Conservation (phyloP, 495 filamentous ascomycete genomes). For the Aspergillus homomorphus region DNA sequence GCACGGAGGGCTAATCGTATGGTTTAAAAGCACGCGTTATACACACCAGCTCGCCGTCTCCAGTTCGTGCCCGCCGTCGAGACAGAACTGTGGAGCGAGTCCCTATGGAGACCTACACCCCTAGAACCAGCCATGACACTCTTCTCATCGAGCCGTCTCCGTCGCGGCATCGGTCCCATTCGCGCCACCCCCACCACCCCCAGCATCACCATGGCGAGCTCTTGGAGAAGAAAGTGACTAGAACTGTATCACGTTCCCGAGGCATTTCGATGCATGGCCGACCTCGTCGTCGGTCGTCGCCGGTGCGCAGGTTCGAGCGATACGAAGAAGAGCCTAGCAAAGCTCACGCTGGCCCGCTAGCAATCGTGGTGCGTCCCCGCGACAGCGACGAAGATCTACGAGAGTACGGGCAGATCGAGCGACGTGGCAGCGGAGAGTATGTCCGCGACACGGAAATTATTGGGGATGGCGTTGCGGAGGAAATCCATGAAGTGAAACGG, state of each 20-base stretch:
- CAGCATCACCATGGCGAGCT: slow-evolving; percentile 18
- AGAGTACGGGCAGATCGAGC: slow-evolving; percentile 53
- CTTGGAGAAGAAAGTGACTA: slow-evolving; percentile 24
- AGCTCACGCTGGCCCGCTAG: slow-evolving; percentile 51
- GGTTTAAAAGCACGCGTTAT: slow-evolving; percentile 27
- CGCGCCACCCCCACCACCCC: slow-evolving; percentile 14
- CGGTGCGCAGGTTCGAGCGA: slow-evolving; percentile 28
- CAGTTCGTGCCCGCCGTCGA: slow-evolving; percentile 23
- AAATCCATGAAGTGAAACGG: slow-evolving; percentile 66
- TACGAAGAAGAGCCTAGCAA: slow-evolving; percentile 44
- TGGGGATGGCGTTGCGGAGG: slow-evolving; percentile 47
- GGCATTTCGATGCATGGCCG: slow-evolving; percentile 39
- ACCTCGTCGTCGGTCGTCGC: slow-evolving; percentile 34
- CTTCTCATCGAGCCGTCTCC: slow-evolving; percentile 34
- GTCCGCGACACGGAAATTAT: slow-evolving; percentile 42
- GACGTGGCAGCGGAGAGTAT: slow-evolving; percentile 39
- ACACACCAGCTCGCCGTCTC: slow-evolving; percentile 25
- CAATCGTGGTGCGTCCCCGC: slow-evolving; percentile 51
- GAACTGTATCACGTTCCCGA: slow-evolving; percentile 35
- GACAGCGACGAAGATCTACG: slow-evolving; percentile 53
- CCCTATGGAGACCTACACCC: slow-evolving; percentile 26
- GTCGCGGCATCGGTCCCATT: slow-evolving; percentile 25
- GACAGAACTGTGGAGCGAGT: slow-evolving; percentile 32
- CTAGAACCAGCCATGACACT: slow-evolving; percentile 26
- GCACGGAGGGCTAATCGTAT: slow-evolving; percentile 8